Conservation (phyloP, 192 early-diverging fungal species). For the Thoreauomyces humboldtii region DNA sequence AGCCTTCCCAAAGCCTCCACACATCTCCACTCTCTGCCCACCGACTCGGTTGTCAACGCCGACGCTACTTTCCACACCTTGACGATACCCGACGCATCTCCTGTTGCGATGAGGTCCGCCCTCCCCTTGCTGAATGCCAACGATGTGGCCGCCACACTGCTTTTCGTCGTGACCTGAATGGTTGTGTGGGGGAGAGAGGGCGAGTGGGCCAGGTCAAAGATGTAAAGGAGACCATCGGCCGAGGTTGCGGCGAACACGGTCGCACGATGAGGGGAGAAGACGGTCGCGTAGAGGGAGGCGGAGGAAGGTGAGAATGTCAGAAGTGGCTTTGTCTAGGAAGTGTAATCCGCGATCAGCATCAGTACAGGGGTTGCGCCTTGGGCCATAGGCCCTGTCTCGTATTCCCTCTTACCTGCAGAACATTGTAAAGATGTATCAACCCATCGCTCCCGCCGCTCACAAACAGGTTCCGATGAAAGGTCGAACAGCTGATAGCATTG, state of each 20-base stretch:
- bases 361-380: no score
- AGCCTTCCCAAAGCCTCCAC: conserved; percentile 16
- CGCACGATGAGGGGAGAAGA: conserved; percentile 41
- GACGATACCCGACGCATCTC: conserved; percentile 17
- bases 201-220: conserved; percentile 42
- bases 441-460: conserved; percentile 43
- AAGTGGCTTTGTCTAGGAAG: conserved; percentile 30
- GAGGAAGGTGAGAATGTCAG: conserved; percentile 42
- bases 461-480: conserved; percentile 46
- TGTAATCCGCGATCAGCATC: no score
- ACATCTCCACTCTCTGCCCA: conserved; percentile 2
- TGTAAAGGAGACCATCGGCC: conserved; percentile 34
- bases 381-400: no score
- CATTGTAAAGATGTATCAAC: conserved; percentile 37
- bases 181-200: conserved; percentile 19
- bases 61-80: conserved; percentile 27
- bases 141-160: conserved; percentile 4
- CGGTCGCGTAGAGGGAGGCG: conserved; percentile 18
- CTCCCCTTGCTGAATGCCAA: conserved; percentile 22
- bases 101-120: conserved; percentile 17
- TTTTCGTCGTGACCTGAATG: conserved; percentile 6
- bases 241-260: conserved; percentile 37
- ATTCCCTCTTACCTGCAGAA: conserved; percentile 31
- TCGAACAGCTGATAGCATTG: conserved; percentile 35
- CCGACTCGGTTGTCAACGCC: conserved; percentile 1